Evolutionary conservation across 805 yeast species (phyloP).

Genomic region (Kockiozyma suomiensis): DNA sequence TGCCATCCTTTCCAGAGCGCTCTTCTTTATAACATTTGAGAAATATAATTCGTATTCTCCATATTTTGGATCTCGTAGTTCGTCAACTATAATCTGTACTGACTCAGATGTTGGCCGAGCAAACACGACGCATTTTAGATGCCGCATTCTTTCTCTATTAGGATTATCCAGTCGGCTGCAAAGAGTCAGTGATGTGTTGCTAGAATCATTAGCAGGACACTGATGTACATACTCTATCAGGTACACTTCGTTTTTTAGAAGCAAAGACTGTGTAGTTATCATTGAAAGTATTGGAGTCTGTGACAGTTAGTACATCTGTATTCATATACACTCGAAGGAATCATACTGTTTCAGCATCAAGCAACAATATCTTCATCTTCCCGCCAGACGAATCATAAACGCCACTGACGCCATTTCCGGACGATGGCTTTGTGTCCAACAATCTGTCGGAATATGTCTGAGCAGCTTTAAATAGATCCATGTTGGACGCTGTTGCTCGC

Average conservation of each 20-base stretch:
- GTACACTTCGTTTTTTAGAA: slow-evolving; percentile 81
- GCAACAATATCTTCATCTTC: slow-evolving; percentile 68
- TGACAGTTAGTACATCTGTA: neutral
- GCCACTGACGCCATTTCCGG: slow-evolving; percentile 32
- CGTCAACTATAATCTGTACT: slow-evolving; percentile 61
- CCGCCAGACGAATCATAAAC: slow-evolving; percentile 38
- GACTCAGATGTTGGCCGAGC: slow-evolving; percentile 71
- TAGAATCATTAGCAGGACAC: neutral
- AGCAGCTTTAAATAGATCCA: slow-evolving; percentile 46
- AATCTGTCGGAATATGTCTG: slow-evolving; percentile 47
- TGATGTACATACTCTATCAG: slow-evolving; percentile 57
- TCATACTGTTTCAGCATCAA: slow-evolving; percentile 67
- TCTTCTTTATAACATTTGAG: slow-evolving; percentile 72
- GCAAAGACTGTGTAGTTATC: slow-evolving; percentile 82
- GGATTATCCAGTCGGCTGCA: slow-evolving; percentile 56
- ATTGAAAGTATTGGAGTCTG: slow-evolving; percentile 78
- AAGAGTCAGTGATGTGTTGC: neutral
- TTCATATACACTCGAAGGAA: neutral
- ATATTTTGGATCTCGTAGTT: slow-evolving; percentile 77
- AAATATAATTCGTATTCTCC: slow-evolving; percentile 74
- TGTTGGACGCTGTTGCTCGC: slow-evolving; percentile 19
- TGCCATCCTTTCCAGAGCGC: slow-evolving; percentile 81
- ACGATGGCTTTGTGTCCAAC: slow-evolving; percentile 34
- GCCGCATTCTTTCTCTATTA: slow-evolving; percentile 70
- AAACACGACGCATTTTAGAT: slow-evolving; percentile 78